These are phyloP conservation scores for Santalum album DNA, from an alignment of 164 flowering plant species.

Conservation along the genomic window DNA sequence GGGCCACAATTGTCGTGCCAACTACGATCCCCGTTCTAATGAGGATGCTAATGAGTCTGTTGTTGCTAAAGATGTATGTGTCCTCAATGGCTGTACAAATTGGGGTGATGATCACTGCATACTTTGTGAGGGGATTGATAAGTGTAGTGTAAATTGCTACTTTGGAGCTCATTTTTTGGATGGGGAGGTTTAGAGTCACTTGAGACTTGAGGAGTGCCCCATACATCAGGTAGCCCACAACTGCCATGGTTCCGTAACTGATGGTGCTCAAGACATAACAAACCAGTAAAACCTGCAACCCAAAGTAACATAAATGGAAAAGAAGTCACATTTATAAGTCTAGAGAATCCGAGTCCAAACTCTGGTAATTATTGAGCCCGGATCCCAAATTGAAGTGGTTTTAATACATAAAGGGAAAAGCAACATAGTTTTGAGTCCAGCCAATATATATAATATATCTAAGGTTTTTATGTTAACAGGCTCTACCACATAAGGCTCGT, in stretches of 20 bases:
- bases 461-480: too few species aligned
- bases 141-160: slow-evolving; percentile 48
- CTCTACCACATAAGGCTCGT: too few species aligned
- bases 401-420: too few species aligned
- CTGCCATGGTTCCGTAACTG: slow-evolving; percentile 40
- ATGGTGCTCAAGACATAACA: slow-evolving; percentile 33
- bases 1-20: slow-evolving; percentile 38
- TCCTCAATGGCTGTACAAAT: slow-evolving; percentile 34
- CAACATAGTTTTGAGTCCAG: too few species aligned
- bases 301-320: not conserved
- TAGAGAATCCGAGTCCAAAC: too few species aligned
- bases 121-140: slow-evolving; percentile 46
- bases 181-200: slow-evolving; percentile 49
- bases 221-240: slow-evolving; percentile 51
- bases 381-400: too few species aligned
- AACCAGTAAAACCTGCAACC: slow-evolving; percentile 32
- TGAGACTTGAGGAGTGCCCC: slow-evolving; percentile 38
- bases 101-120: slow-evolving; percentile 34
- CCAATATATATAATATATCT: too few species aligned
- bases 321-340: too few species aligned
- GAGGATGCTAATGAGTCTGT: slow-evolving; percentile 13
- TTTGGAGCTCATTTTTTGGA: slow-evolving; percentile 21
- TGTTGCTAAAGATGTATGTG: slow-evolving; percentile 6
- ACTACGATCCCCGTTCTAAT: slow-evolving; percentile 27
- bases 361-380: too few species aligned